phyloP scores from a whole-genome alignment of 139 green algal species.

The Bryopsis sp. region DNA sequence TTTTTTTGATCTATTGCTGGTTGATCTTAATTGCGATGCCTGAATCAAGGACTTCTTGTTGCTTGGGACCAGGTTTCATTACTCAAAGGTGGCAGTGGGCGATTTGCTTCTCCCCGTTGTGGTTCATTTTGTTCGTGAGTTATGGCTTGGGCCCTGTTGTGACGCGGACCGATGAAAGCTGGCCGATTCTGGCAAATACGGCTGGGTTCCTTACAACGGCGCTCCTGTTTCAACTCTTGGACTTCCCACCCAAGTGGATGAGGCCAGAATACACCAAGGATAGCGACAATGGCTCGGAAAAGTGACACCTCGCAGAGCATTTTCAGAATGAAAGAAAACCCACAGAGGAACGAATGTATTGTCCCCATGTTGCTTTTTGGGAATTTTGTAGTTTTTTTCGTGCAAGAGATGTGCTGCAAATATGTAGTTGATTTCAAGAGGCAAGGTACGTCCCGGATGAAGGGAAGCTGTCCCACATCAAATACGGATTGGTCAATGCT shows the following conservation, averaged over 20 bases:
- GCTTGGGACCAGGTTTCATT: constrained; percentile 40
- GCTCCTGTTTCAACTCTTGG: constrained; percentile 21
- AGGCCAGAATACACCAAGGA: background rate
- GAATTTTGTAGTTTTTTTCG: no score
- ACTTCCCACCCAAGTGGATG: constrained; percentile 10
- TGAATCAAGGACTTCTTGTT: background rate
- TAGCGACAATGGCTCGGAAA: no score
- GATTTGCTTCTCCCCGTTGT: constrained; percentile 61
- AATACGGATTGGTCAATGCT: no score
- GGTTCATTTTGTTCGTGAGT: constrained; percentile 56
- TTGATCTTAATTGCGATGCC: background rate
- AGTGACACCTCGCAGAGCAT: no score
- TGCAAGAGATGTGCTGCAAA: no score
- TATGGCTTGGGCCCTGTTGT: constrained; percentile 68
- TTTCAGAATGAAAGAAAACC: no score
- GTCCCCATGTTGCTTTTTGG: no score
- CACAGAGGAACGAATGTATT: no score
- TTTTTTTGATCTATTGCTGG: background rate
- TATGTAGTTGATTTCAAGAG: no score
- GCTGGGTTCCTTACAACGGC: constrained; percentile 35
- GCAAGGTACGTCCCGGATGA: no score
- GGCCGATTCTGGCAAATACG: constrained; percentile 37
- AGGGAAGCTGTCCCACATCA: no score
- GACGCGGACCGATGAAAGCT: constrained; percentile 42
- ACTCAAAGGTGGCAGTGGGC: constrained; percentile 47